Conservation (phyloP, 164 flowering plant species). For the Hamamelis virginiana region DNA sequence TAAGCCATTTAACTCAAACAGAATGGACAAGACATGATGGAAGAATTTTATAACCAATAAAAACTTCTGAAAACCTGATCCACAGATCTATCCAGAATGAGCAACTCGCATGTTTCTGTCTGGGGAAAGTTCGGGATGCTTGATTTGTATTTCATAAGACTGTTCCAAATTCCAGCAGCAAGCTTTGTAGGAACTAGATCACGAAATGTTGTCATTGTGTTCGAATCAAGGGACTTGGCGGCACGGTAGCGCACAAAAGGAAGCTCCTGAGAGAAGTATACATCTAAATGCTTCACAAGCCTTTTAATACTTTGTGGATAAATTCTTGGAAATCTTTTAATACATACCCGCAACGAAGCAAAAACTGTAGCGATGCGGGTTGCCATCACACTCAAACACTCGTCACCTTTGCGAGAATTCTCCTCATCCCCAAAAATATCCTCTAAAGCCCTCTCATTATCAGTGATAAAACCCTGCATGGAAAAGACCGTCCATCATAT, state of each 20-base stretch:
- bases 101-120: constrained; percentile 92
- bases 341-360: constrained; percentile 86
- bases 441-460: constrained; percentile 81
- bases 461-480: constrained; percentile 81
- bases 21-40: background rate
- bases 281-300: constrained; percentile 10
- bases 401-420: constrained; percentile 59
- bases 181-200: constrained; percentile 88
- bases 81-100: constrained; percentile 88
- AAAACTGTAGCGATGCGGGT: constrained; percentile 88
- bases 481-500: background rate
- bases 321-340: background rate
- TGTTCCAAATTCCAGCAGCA: constrained; percentile 88
- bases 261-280: constrained; percentile 57
- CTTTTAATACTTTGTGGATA: background rate
- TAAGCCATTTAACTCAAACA: constrained; percentile 11
- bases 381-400: constrained; percentile 79
- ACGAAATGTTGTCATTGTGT: constrained; percentile 69
- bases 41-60: constrained; percentile 9
- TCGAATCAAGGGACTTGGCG: constrained; percentile 69
- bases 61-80: constrained; percentile 69
- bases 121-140: constrained; percentile 75
- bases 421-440: constrained; percentile 85
- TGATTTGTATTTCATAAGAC: constrained; percentile 64
- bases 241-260: constrained; percentile 90